Conservation (phyloP, 140 eudicot species). For the Senecio squalidus region DNA sequence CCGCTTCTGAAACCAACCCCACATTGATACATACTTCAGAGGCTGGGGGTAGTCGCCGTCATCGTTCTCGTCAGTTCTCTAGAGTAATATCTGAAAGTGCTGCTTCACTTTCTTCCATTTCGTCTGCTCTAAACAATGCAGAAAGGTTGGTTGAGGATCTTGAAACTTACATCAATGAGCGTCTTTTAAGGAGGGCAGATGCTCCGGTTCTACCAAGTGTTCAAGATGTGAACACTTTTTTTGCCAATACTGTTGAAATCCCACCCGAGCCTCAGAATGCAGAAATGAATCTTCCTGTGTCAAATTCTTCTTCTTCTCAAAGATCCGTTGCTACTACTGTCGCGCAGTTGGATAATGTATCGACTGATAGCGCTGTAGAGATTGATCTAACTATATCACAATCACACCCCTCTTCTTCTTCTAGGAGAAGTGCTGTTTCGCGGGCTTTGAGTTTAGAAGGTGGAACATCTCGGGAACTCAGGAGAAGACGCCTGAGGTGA, state of each 20-base stretch:
- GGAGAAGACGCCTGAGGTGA: slow-evolving; percentile 67
- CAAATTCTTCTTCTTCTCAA: slow-evolving; percentile 33
- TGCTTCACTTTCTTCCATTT: slow-evolving; percentile 72
- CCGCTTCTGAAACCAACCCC: slow-evolving; percentile 18
- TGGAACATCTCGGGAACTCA: slow-evolving; percentile 46
- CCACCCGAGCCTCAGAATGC: slow-evolving; percentile 44
- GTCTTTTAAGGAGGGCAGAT: slow-evolving; percentile 36
- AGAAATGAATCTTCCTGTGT: slow-evolving; percentile 31
- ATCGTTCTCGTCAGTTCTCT: slow-evolving; percentile 48
- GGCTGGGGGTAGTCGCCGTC: slow-evolving; percentile 34
- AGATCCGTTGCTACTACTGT: slow-evolving; percentile 33
- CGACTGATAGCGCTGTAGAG: slow-evolving; percentile 32
- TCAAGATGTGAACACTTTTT: slow-evolving; percentile 30
- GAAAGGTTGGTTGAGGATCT: slow-evolving; percentile 69
- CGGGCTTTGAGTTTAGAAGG: slow-evolving; percentile 43
- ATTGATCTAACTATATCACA: slow-evolving; percentile 31
- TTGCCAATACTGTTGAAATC: slow-evolving; percentile 23
- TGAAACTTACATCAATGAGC: slow-evolving; percentile 44
- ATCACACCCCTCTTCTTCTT: slow-evolving; percentile 34
- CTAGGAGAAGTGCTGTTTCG: slow-evolving; percentile 45
- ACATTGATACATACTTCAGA: slow-evolving; percentile 21
- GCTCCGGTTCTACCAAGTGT: slow-evolving; percentile 25
- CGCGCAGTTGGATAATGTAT: slow-evolving; percentile 30
- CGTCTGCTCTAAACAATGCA: slow-evolving; percentile 60
- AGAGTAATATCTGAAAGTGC: slow-evolving; percentile 73